Evolutionary conservation across 2,329 filamentous ascomycete species (phyloP), one percentile per base, ranked within the genome.

Genomic region (Incumbomyces lentus): DNA sequence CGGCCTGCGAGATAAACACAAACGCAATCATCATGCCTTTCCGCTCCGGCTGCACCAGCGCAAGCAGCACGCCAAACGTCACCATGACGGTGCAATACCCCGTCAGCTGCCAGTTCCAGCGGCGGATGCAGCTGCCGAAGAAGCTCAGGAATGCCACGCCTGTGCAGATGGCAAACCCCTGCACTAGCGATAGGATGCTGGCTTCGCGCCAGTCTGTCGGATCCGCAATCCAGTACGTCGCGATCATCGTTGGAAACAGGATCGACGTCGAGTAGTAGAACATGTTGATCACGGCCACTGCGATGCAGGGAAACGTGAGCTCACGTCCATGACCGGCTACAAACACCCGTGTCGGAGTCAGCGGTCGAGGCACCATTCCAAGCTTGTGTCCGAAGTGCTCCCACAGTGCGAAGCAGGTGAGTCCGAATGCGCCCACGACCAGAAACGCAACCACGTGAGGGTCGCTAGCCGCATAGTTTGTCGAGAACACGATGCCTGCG

Each of bases 261-360:
- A 73, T 65, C 49, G 67, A 70, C 35, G 63, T 65, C 30, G 64
- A 64, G 55, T 73, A 74, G 58, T 73, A 74, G 55, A 73, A 73
- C 70, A 74, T 74, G 47, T 68, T 73, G 16, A 73, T 63, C 37
- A 74, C 65, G 35, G 64, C 66, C 0, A 66, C 61, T 2, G 66
- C 66, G 19, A 73, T 60, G 32, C 66, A 68, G 0, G 70, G 69
- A 0, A 66, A 69, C 0, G 70, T 72, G 36, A 74, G 65, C 36
- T 71, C 68, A n/a, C 71, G 62, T 1, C 71, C 71, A 26, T 62
- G 56, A 11, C 65, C 64, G 8, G 64, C 59, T 3, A 66, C 65
- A 55, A 74, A 74, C 53, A 74, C 60, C 39, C 64, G 61, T 0
- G 67, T 62, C 6, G 70, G 70, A 1, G 68, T 69, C 11, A 73